A percentile compares a stretch with the other conserved stretches of the same genome.
These are phyloP conservation scores for Sarocladium brachiariae DNA, from an alignment of 2,329 filamentous ascomycete genomes.

Conservation along the genomic window DNA sequence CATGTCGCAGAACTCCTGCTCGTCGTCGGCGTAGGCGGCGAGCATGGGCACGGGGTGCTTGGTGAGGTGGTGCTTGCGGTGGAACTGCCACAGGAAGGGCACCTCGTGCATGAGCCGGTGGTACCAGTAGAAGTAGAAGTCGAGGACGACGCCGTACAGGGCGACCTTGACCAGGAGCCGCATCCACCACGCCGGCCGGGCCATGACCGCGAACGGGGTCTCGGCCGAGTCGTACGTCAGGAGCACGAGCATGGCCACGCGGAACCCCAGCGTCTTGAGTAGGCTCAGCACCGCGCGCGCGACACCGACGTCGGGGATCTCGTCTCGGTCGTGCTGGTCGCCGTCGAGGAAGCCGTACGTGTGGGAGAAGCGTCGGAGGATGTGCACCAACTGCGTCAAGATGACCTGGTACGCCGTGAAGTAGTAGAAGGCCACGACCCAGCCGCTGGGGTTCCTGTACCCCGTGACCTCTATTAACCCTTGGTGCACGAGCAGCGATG, in stretches of 20 bases:
- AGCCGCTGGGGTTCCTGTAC: slow-evolving; percentile 10
- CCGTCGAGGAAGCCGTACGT: slow-evolving; percentile 21
- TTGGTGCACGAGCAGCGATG: slow-evolving; percentile 19
- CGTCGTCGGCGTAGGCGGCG: slow-evolving; percentile 33
- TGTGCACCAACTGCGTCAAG: slow-evolving; percentile 21
- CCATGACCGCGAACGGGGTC: slow-evolving; percentile 9
- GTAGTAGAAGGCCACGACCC: slow-evolving; percentile 19
- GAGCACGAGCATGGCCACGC: slow-evolving; percentile 18
- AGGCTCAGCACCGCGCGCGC: slow-evolving; percentile 18
- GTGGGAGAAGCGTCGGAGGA: slow-evolving; percentile 24
- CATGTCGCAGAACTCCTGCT: slow-evolving; percentile 36
- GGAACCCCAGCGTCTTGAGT: slow-evolving; percentile 15
- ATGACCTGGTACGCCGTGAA: slow-evolving; percentile 22
- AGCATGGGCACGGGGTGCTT: slow-evolving; percentile 35
- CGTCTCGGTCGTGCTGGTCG: slow-evolving; percentile 26
- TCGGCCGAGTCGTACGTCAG: slow-evolving; percentile 18
- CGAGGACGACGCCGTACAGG: slow-evolving; percentile 30
- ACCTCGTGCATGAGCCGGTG: slow-evolving; percentile 35
- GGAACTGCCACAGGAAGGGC: slow-evolving; percentile 27
- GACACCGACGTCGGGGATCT: slow-evolving; percentile 25
- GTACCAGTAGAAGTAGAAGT: slow-evolving; percentile 36
- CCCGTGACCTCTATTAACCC: slow-evolving; percentile 12
- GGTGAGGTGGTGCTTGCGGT: slow-evolving; percentile 37
- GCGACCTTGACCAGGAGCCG: slow-evolving; percentile 24
- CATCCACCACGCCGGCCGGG: slow-evolving; percentile 15